Conservation (phyloP, 148 eudicot species). For the Selenicereus undatus region DNA sequence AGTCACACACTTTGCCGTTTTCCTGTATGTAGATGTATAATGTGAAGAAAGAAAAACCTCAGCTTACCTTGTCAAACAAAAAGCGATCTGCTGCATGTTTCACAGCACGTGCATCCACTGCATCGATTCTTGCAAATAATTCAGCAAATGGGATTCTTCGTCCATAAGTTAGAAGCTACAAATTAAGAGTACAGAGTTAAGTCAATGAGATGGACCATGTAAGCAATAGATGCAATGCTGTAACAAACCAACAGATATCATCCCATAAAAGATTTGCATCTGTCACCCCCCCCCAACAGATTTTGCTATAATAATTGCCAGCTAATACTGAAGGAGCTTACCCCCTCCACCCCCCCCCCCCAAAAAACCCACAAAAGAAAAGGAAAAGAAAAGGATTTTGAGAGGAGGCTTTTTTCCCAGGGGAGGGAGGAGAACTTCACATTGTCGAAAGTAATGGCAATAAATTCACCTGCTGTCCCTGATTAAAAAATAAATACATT, state of each 20-base stretch:
- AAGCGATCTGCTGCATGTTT: constrained; percentile 62
- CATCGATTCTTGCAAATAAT: constrained; percentile 61
- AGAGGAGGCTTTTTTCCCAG: background rate
- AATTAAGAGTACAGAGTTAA: background rate
- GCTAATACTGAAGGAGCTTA: background rate
- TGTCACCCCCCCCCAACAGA: too few species aligned
- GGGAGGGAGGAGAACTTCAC: background rate
- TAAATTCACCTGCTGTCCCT: constrained; percentile 44
- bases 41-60: background rate
- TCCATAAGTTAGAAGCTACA: constrained; percentile 65
- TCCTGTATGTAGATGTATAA: background rate
- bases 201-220: background rate
- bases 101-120: constrained; percentile 53
- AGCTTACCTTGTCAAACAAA: constrained; percentile 52
- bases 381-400: too few species aligned
- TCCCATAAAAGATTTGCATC: background rate
- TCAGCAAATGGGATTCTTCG: constrained; percentile 64
- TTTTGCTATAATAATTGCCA: background rate
- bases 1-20: too few species aligned
- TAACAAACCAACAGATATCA: background rate
- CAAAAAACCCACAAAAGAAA: too few species aligned
- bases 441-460: constrained; percentile 1
- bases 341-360: too few species aligned
- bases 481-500: too few species aligned
- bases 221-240: background rate